Conservation (phyloP, 192 early-diverging fungal species). For the Rhizophagus prolifer region DNA sequence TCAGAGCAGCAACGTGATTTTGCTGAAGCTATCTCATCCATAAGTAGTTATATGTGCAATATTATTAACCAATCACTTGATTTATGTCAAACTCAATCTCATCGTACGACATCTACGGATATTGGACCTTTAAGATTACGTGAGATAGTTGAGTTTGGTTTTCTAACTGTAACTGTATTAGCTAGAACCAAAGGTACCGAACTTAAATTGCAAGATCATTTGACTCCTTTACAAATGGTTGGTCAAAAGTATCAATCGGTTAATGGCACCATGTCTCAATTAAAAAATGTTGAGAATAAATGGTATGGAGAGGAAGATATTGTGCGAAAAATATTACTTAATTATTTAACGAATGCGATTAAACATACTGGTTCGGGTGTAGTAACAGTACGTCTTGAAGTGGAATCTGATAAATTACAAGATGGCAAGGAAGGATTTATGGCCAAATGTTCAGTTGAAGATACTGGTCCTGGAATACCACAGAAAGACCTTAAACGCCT, state of each 20-base stretch:
- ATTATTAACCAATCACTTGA: conserved; percentile 10
- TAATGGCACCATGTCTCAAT: neutral
- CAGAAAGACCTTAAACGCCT: neutral
- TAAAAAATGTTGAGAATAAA: neutral
- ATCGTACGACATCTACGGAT: neutral
- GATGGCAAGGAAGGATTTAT: conserved; percentile 8
- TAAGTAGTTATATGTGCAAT: conserved; percentile 6
- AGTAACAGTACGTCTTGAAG: neutral
- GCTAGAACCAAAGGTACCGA: neutral
- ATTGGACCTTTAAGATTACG: neutral
- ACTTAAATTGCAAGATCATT: neutral
- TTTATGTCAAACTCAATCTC: conserved; percentile 6
- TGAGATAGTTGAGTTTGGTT: neutral
- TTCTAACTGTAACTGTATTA: neutral
- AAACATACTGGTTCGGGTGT: neutral
- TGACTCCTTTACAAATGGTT: neutral
- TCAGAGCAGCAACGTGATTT: neutral
- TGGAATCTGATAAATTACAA: neutral
- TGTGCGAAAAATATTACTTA: neutral
- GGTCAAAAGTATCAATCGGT: neutral
- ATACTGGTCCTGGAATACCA: neutral
- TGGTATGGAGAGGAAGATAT: conserved; percentile 3
- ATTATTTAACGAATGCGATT: neutral
- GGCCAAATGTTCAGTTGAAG: conserved; percentile 6
- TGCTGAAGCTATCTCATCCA: neutral